Base-by-base conservation (phyloP, 352 stramenopile species). In the Lagenidium giganteum region DNA sequence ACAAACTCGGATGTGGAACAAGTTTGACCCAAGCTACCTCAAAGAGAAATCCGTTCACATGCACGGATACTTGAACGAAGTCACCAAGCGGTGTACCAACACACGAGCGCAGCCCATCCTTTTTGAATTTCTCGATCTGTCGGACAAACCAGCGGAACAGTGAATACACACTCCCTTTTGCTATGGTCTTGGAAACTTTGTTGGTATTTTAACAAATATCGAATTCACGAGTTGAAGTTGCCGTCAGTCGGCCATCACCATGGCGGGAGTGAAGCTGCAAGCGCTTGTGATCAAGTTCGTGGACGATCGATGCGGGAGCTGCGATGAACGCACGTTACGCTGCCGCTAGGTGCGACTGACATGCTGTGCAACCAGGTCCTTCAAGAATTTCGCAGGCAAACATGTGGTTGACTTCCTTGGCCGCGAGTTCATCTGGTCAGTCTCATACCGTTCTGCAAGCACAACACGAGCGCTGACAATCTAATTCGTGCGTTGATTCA, bases 1-100 rank as follows among this genome's bases (percentile, higher is more conserved):
- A 4, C 54, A 65, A 1, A 86, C 75, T n/a, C 59, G 75, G 28
- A 69, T 88, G 51, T 88, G 72, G 73, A 79, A 72, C 61, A 88
- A 88, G 47, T 78, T 86, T 25, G 75, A 88, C 24, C 65, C 72
- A 4, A 67, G 53, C 9, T 88, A 88, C 44, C 41, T 88, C 18
- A 85, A 85, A 40, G 66, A 85, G 26, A 85, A 85, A 44, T 64
- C 68, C 3, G 64, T 83, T n/a, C 61, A 43, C 3, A 52, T 85
- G 20, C 70, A 85, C 25, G 62, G 65, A 8, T 85, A 85, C 50
- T 41, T 85, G 8, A 74, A 65, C 11, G 65, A 79, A 46, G 57
- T 85, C 8, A 77, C 64, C 62, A 80, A 81, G 47, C 50, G 64
- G 12, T 84, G 67, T 39, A 70, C 70, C 2, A 84, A 84, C 49